These are phyloP conservation scores for Cupressus sempervirens DNA, from an alignment of 75 land plant species.

Conservation along the genomic window DNA sequence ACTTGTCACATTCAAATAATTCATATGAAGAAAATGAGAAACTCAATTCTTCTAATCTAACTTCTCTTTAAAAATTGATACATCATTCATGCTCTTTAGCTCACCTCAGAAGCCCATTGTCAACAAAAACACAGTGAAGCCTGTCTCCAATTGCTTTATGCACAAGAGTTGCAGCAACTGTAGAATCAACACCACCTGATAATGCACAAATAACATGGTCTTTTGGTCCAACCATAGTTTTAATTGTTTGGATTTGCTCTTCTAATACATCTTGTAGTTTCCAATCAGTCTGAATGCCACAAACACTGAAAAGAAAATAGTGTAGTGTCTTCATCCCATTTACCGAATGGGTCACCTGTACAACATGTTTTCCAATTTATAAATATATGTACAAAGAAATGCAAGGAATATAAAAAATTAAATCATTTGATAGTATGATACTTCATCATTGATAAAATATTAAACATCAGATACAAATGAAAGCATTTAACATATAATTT, in stretches of 20 bases:
- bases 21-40: neutral
- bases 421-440: no score
- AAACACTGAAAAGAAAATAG: conserved; percentile 71
- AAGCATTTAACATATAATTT: no score
- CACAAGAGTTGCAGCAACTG: conserved; percentile 93
- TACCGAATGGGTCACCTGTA: conserved; percentile 87
- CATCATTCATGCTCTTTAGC: neutral
- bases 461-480: no score
- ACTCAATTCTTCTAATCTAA: neutral
- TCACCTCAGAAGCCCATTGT: conserved; percentile 91
- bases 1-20: neutral
- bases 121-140: conserved; percentile 92
- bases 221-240: conserved; percentile 53
- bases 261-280: conserved; percentile 73
- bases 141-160: conserved; percentile 90
- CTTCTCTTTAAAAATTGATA: neutral
- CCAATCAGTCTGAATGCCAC: conserved; percentile 74
- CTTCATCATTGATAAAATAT: no score
- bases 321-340: conserved; percentile 70
- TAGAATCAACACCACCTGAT: conserved; percentile 96
- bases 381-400: no score
- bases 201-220: conserved; percentile 94
- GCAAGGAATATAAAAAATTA: no score
- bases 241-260: conserved; percentile 69
- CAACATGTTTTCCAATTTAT: neutral